Base-by-base conservation (phyloP, 2,329 filamentous ascomycete genomes). In the Orbilia blumenaviensis region DNA sequence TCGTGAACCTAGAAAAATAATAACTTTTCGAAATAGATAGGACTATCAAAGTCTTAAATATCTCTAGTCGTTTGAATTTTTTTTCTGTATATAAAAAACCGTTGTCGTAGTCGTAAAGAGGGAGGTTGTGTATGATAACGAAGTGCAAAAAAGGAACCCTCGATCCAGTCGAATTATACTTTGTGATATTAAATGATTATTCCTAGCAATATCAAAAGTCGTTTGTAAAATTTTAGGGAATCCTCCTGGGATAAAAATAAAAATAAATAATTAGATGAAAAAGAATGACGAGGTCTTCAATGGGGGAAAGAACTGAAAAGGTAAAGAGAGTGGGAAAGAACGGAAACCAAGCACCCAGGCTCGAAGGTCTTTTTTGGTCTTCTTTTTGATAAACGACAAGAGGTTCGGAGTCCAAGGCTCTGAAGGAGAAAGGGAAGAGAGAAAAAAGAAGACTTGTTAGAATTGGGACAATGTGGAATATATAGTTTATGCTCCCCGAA, bases 191-290 rank as follows among this genome's bases (percentile, higher is more conserved):
- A 75, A 68, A 50, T 21, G n/a, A 71, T 56, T 56, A 58, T 16
- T 32, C 41, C 56, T 44, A 58, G 46, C 44, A 72, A 58, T 56
- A 56, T 56, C 52, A 56, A 61, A 69, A 44, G 25, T 48, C 64
- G 58, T 68, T 66, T 60, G 63, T 78, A 50, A 50, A 32, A 60
- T n/a, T 10, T 7, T 32, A 9, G 25, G 77, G 58, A 74, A 78
- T 79, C 78, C 73, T 66, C 79, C 78, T 77, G 78, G 78, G 78
- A 79, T 79, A 67, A 66, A 64, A 54, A 77, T 62, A 50, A n/a
- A n/a, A n/a, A n/a, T n/a, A n/a, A n/a, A n/a, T n/a, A n/a, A n/a
- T n/a, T n/a, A n/a, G n/a, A n/a, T n/a, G n/a, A n/a, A 41, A 67
- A 60, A 21, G 64, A 66, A 50, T 29, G 62, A 66, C 46, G 29